Percentiles rank a stretch among this genome's conserved stretches.
phyloP scores from a whole-genome alignment of 768 basidiomycete genomes.

The Scleroderma citrinum region DNA sequence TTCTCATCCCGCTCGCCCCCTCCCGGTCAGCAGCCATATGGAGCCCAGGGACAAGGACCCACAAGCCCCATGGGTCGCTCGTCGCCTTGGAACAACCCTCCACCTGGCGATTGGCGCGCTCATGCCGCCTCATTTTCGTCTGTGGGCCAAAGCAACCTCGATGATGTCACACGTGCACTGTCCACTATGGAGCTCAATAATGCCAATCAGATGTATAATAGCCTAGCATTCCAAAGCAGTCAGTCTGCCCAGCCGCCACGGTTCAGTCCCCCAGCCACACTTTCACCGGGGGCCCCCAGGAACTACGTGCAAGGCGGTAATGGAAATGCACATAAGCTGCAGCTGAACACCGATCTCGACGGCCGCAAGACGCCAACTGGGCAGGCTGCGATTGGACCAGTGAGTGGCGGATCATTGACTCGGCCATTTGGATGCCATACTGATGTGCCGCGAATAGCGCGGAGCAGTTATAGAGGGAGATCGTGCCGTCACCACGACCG shows the following conservation, averaged over 20 bases:
- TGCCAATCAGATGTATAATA: constrained; percentile 23
- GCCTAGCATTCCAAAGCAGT: constrained; percentile 33
- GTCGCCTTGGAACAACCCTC: constrained; percentile 59
- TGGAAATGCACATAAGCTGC: constrained; percentile 41
- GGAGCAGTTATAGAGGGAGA: constrained; percentile 26
- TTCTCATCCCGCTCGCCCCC: constrained; percentile 42
- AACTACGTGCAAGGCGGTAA: constrained; percentile 34
- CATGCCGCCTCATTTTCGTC: constrained; percentile 30
- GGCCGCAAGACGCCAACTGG: constrained; percentile 57
- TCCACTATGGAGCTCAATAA: constrained; percentile 58
- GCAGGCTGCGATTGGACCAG: constrained; percentile 41
- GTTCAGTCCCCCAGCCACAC: constrained; percentile 53
- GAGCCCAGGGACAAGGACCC: constrained; percentile 30
- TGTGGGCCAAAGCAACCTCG: constrained; percentile 38
- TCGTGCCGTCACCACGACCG: constrained; percentile 31
- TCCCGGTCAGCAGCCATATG: constrained; percentile 37
- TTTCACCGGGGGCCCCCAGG: constrained; percentile 36
- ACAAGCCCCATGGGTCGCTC: constrained; percentile 56
- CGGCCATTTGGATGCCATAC: constrained; percentile 33
- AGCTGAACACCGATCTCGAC: constrained; percentile 58
- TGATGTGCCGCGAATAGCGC: constrained; percentile 32
- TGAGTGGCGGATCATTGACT: constrained; percentile 42
- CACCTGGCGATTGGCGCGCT: constrained; percentile 53
- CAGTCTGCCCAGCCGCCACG: constrained; percentile 64
- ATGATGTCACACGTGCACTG: constrained; percentile 73